A percentile compares a stretch with the other conserved stretches of the same genome.
These are phyloP conservation scores for Yarrowia sp. DNA, from an alignment of 805 yeast genomes.

Conservation along the genomic window DNA sequence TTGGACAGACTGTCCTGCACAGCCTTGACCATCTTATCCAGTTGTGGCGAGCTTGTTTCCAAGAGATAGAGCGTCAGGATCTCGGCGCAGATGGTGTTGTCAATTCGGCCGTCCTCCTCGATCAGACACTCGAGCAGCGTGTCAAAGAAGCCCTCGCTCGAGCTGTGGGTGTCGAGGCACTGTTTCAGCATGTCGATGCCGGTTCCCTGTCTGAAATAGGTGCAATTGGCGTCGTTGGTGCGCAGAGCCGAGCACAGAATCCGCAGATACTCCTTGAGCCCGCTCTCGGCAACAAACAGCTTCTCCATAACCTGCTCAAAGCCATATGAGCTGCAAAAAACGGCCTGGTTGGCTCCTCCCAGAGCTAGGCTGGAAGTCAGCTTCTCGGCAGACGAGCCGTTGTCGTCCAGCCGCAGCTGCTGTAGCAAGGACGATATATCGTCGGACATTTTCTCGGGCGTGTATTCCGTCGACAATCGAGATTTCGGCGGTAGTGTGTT, in stretches of 20 bases:
- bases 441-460: slow-evolving; percentile 13
- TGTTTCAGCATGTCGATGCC: slow-evolving; percentile 17
- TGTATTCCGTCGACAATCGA: neutral
- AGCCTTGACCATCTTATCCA: neutral
- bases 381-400: neutral
- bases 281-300: slow-evolving; percentile 6
- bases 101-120: neutral
- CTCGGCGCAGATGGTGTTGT: slow-evolving; percentile 9
- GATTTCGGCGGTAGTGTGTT: neutral
- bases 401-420: slow-evolving; percentile 3
- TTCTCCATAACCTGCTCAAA: slow-evolving; percentile 22
- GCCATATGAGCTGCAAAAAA: slow-evolving; percentile 22
- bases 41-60: neutral
- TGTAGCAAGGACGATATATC: slow-evolving; percentile 13
- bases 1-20: neutral
- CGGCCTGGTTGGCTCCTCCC: slow-evolving; percentile 13
- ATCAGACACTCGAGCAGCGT: slow-evolving; percentile 11
- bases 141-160: neutral
- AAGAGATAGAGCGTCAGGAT: slow-evolving; percentile 11
- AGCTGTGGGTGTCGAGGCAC: slow-evolving; percentile 11
- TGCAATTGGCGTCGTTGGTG: slow-evolving; percentile 14
- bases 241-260: neutral
- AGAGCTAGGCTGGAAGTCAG: neutral
- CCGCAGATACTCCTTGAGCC: neutral
- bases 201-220: slow-evolving; percentile 10